Evolutionary conservation across 2,329 filamentous ascomycete species (phyloP).

Genomic region (Leptographium radiaticola): DNA sequence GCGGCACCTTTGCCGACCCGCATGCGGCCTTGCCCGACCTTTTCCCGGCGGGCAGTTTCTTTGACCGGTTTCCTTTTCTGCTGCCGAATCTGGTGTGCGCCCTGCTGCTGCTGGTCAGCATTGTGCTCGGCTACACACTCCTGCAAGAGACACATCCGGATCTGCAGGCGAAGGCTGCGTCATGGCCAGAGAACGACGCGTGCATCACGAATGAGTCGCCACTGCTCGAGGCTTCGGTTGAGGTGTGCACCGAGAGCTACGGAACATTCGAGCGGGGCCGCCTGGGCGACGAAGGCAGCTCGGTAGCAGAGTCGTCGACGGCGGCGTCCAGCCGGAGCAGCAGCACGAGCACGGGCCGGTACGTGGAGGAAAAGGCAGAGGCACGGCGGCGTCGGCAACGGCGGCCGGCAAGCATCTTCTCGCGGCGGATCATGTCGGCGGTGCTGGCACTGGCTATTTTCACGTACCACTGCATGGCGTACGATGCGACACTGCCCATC

Average conservation of each 20-base stretch:
- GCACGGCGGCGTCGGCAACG: conserved; percentile 3
- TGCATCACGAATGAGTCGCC: conserved; percentile 56
- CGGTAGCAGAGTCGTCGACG: not conserved
- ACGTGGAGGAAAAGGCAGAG: conserved; percentile 5
- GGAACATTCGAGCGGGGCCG: conserved; percentile 44
- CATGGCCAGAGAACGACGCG: not conserved
- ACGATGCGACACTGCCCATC: conserved; percentile 82
- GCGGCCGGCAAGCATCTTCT: conserved; percentile 28
- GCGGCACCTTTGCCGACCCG: conserved; percentile 74
- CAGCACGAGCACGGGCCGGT: conserved; percentile 3
- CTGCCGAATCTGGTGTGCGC: conserved; percentile 83
- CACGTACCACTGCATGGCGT: conserved; percentile 91
- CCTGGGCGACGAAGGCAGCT: not conserved
- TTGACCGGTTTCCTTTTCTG: conserved; percentile 71
- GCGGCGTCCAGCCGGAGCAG: conserved; percentile 10
- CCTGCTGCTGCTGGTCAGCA: conserved; percentile 60
- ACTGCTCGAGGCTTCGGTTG: conserved; percentile 61
- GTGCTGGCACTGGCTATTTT: conserved; percentile 78
- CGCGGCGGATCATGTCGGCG: conserved; percentile 56
- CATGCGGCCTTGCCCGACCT: conserved; percentile 56
- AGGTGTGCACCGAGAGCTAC: conserved; percentile 67
- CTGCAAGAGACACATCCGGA: conserved; percentile 85
- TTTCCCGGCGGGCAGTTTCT: conserved; percentile 57
- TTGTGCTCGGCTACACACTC: conserved; percentile 65
- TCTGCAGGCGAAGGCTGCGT: conserved; percentile 35